Conservation (phyloP, 1,139 yeast species). For the Candida gigantensis region DNA sequence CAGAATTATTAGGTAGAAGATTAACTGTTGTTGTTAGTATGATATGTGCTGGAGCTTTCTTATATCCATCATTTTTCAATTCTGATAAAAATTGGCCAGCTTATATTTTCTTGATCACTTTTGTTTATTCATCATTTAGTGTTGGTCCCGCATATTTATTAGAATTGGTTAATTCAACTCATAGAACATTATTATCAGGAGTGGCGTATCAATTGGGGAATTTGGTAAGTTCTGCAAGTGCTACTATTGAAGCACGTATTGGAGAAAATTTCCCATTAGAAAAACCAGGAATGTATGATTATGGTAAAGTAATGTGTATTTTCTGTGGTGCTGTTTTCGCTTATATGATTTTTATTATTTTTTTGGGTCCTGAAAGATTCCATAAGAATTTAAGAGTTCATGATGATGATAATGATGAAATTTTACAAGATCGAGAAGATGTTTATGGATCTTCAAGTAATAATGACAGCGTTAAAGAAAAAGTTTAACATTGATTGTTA, state of each 20-base stretch:
- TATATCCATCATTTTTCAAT: slow-evolving; percentile 35
- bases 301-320: slow-evolving; percentile 41
- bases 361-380: slow-evolving; percentile 38
- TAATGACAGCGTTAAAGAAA: slow-evolving; percentile 4
- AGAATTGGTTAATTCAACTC: slow-evolving; percentile 38
- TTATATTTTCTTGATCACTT: slow-evolving; percentile 23
- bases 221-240: slow-evolving; percentile 37
- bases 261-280: slow-evolving; percentile 33
- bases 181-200: slow-evolving; percentile 40
- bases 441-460: not conserved
- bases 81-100: slow-evolving; percentile 33
- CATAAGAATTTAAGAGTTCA: slow-evolving; percentile 13
- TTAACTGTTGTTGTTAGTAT: slow-evolving; percentile 37
- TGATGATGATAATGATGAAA: slow-evolving; percentile 3
- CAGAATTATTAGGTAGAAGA: slow-evolving; percentile 50
- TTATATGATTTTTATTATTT: slow-evolving; percentile 26
- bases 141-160: slow-evolving; percentile 38
- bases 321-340: slow-evolving; percentile 40
- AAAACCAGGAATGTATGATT: slow-evolving; percentile 25
- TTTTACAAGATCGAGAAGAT: not conserved
- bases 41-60: slow-evolving; percentile 33
- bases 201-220: slow-evolving; percentile 43
- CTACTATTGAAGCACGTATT: slow-evolving; percentile 37
- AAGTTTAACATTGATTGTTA: too few relatives aligned
- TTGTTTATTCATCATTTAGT: slow-evolving; percentile 44